Evolutionary conservation across 1,284 basidiomycete genomes (phyloP), one percentile per base, ranked within the genome.

Genomic region (Ganoderma lingzhi): DNA sequence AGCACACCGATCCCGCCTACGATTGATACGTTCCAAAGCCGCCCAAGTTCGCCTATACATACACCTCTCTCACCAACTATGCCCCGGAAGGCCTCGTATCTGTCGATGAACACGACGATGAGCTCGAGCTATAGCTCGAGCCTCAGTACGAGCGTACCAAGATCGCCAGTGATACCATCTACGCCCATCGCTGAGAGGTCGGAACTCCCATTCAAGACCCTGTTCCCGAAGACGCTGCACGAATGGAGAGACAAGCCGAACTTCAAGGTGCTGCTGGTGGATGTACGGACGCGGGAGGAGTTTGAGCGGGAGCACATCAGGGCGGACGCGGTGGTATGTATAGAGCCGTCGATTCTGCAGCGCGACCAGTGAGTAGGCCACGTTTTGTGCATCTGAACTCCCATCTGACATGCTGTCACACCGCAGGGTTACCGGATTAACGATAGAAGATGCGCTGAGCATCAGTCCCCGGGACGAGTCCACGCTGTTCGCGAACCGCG

Each of bases 281-380:
- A 99, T 79, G 88, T 97, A 9, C 88, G 97, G 30, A 87, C 89
- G 10, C 85, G 95, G 51, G 88, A 88, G 4, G 92, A 95, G 69
- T 97, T 93, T 75, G 88, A 94, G 71, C 81, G 78, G 10, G 93
- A 92, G 64, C 90, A 92, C 71, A 93, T 98, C 67, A 88, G 86
- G 64, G 83, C 82, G 2, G 87, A 91, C 51, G 90, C 91, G 23
- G 85, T 93, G 0, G 91, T 96, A 2, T 97, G 96, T 81, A 86
- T 98, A 45, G 96, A 98, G 79, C 95, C 96, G 6, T 87, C 88
- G 1, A 87, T 96, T 3, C 83, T 97, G 44, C 78, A 84, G 68
- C 87, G 94, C 53, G 82, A 88, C 67, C 87, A 86, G 94, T 96
- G 78, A 81, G 90, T 84, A 61, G 32, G 23, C 41, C 19, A 15